These are phyloP conservation scores for Raffaelea albimanens DNA, from an alignment of 2,329 filamentous ascomycete species.

Conservation along the genomic window DNA sequence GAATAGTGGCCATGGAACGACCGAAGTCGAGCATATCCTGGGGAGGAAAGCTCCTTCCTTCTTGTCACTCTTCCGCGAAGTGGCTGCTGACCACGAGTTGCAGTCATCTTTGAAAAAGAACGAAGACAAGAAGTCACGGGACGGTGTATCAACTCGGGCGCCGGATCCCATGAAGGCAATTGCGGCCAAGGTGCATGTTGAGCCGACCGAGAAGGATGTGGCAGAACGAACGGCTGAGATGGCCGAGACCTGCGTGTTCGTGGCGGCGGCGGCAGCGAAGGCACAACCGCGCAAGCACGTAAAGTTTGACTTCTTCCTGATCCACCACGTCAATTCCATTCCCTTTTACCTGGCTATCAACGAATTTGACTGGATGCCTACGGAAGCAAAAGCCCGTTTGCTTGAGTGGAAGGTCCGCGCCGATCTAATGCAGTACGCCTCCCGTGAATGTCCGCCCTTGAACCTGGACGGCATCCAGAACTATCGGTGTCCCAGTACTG, in stretches of 20 bases:
- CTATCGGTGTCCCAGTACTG: not conserved
- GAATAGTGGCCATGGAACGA: not conserved
- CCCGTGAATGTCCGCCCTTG: conserved; percentile 53
- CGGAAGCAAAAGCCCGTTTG: conserved; percentile 54
- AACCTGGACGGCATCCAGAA: conserved; percentile 22
- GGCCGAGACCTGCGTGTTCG: conserved; percentile 52
- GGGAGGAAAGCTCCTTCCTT: conserved; percentile 10
- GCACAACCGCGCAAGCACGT: conserved; percentile 52
- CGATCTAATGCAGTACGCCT: conserved; percentile 67
- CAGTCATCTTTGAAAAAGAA: conserved; percentile 35
- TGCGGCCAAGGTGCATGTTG: conserved; percentile 49
- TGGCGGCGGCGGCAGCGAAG: conserved; percentile 47
- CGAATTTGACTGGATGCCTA: conserved; percentile 48
- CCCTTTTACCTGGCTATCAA: conserved; percentile 69
- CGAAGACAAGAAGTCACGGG: conserved; percentile 55
- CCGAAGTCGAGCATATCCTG: not conserved
- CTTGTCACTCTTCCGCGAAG: conserved; percentile 52
- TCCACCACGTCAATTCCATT: conserved; percentile 61
- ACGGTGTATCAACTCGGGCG: conserved; percentile 58
- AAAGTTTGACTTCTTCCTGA: conserved; percentile 74
- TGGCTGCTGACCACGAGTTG: conserved; percentile 47
- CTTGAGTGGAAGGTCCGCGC: conserved; percentile 74
- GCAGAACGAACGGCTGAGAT: conserved; percentile 49
- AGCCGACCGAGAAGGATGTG: conserved; percentile 48
- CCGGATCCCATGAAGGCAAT: conserved; percentile 52